Percentiles rank a stretch among this genome's conserved stretches.
These are phyloP conservation scores for Aspergillus cristatus DNA, from an alignment of 495 filamentous ascomycete genomes.

Conservation along the genomic window DNA sequence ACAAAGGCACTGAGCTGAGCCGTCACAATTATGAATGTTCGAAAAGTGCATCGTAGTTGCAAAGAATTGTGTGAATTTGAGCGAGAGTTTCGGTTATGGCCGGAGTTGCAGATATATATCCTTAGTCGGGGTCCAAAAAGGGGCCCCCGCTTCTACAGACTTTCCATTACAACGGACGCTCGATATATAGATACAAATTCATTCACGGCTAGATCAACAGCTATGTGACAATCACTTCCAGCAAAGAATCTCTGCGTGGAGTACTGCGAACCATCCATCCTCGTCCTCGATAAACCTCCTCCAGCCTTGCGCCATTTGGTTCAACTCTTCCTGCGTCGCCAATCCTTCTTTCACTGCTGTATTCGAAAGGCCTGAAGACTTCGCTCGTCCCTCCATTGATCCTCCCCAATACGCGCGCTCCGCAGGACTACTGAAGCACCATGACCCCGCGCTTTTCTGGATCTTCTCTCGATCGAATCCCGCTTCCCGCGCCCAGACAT, in stretches of 20 bases:
- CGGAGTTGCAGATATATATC: too few species aligned
- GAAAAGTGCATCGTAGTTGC: too few species aligned
- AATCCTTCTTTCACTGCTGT: constrained; percentile 28
- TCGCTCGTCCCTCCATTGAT: constrained; percentile 34
- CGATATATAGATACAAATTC: too few species aligned
- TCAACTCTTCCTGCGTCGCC: constrained; percentile 28
- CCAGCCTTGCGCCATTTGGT: constrained; percentile 33
- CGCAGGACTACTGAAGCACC: constrained; percentile 37
- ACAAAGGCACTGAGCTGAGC: too few species aligned
- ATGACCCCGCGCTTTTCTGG: constrained; percentile 29
- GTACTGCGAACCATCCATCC: constrained; percentile 42
- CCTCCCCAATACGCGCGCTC: constrained; percentile 41
- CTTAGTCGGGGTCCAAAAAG: too few species aligned
- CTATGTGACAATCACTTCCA: constrained; percentile 16
- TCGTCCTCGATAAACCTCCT: constrained; percentile 33
- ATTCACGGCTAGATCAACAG: neutral
- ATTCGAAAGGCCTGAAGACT: constrained; percentile 30
- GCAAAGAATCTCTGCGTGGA: constrained; percentile 48
- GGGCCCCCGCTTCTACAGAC: too few species aligned
- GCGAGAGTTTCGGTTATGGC: too few species aligned
- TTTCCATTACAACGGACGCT: too few species aligned
- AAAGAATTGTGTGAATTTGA: too few species aligned
- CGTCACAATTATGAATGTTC: too few species aligned
- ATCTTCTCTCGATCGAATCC: constrained; percentile 32
- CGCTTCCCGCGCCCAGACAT: constrained; percentile 39